phyloP scores from a whole-genome alignment of 2,329 filamentous ascomycete genomes.

The Colletotrichum australisinense region DNA sequence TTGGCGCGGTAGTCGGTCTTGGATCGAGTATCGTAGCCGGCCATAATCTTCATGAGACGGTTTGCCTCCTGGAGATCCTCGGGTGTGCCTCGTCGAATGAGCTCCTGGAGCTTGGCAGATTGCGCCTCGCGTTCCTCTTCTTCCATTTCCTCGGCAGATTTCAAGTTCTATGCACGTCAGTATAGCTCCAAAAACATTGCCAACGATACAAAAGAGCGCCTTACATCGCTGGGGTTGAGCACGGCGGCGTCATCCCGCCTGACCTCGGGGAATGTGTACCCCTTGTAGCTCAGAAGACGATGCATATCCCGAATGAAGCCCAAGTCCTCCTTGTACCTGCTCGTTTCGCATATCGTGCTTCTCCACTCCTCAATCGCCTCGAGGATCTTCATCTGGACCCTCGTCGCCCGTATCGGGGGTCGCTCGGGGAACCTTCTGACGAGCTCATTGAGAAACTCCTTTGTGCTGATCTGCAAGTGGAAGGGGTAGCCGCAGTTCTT shows the following conservation, averaged over 20 bases:
- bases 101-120: constrained; percentile 96
- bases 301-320: constrained; percentile 99
- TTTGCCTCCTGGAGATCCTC: constrained; percentile 97
- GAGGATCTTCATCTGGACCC: constrained; percentile 92
- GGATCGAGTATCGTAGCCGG: constrained; percentile 92
- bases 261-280: constrained; percentile 94
- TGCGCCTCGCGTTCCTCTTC: constrained; percentile 95
- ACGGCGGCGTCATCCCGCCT: constrained; percentile 95
- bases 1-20: constrained; percentile 99
- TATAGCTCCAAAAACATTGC: neutral
- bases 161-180: constrained; percentile 75
- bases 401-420: constrained; percentile 84
- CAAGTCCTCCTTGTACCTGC: constrained; percentile 95
- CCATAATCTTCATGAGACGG: constrained; percentile 99
- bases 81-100: constrained; percentile 91
- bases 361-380: constrained; percentile 99
- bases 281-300: constrained; percentile 93
- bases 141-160: constrained; percentile 98
- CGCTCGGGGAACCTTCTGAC: constrained; percentile 95
- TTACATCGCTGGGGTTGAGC: constrained; percentile 94
- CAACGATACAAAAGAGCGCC: constrained; percentile 47
- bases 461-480: constrained; percentile 97
- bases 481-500: constrained; percentile 99
- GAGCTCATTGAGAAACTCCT: constrained; percentile 98
- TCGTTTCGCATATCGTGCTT: constrained; percentile 97